phyloP scores from a whole-genome alignment of 2,329 filamentous ascomycete species.

The Chalaropsis ovoidea region DNA sequence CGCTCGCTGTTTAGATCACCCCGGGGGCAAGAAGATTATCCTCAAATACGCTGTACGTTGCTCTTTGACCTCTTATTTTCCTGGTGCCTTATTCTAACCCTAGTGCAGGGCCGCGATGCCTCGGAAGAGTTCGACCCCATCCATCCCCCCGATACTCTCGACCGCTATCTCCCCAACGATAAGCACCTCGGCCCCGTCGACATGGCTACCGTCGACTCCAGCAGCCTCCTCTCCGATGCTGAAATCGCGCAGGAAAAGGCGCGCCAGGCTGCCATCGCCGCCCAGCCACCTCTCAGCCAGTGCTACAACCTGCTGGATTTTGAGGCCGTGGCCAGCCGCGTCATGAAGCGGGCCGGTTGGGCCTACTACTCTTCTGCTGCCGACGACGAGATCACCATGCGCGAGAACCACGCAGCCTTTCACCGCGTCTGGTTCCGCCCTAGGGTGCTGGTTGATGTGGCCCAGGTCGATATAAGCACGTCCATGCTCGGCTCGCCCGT shows the following conservation, averaged over 20 bases:
- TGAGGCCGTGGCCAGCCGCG: constrained; percentile 75
- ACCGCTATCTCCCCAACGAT: constrained; percentile 69
- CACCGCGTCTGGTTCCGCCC: constrained; percentile 97
- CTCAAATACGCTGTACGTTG: constrained; percentile 70
- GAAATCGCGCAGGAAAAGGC: constrained; percentile 51
- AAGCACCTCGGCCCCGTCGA: constrained; percentile 88
- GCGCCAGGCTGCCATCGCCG: constrained; percentile 60
- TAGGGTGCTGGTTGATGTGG: constrained; percentile 77
- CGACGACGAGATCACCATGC: constrained; percentile 57
- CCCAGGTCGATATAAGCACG: constrained; percentile 73
- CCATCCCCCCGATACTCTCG: constrained; percentile 74
- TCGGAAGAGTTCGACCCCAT: constrained; percentile 88
- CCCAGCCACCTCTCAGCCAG: constrained; percentile 71
- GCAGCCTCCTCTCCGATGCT: constrained; percentile 44
- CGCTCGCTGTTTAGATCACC: constrained; percentile 52
- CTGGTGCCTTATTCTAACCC: not conserved
- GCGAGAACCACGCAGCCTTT: constrained; percentile 91
- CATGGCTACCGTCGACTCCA: constrained; percentile 63
- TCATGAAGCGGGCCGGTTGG: constrained; percentile 97
- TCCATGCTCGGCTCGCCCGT: constrained; percentile 87
- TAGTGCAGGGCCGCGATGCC: constrained; percentile 66
- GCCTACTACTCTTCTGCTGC: constrained; percentile 94
- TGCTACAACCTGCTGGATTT: constrained; percentile 96
- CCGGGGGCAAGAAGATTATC: constrained; percentile 84
- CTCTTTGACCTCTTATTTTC: not conserved